Evolutionary conservation across 2,329 filamentous ascomycete genomes (phyloP).

Genomic region (Penicillium sp.): DNA sequence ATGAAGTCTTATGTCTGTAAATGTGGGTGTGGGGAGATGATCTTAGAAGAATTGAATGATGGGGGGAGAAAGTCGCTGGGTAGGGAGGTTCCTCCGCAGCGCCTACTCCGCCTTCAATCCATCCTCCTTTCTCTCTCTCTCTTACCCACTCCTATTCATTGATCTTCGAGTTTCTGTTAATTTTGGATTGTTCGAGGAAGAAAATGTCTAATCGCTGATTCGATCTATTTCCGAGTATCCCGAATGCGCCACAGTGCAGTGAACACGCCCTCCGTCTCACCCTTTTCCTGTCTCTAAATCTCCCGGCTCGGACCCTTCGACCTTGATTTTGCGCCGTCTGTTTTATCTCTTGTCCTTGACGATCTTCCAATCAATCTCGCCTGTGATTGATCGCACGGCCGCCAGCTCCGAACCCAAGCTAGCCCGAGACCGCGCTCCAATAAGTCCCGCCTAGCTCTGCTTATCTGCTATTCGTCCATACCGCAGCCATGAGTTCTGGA

Average conservation of each 20-base stretch:
- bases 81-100: constrained; percentile 30
- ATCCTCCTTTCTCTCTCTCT: constrained; percentile 23
- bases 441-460: not conserved
- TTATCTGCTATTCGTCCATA: constrained; percentile 17
- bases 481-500: constrained; percentile 62
- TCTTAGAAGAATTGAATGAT: constrained; percentile 10
- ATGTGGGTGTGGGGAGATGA: constrained; percentile 8
- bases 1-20: constrained; percentile 19
- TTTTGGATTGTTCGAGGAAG: not conserved
- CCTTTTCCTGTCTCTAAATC: constrained; percentile 17
- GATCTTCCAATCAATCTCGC: constrained; percentile 8
- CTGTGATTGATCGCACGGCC: constrained; percentile 22
- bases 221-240: constrained; percentile 13
- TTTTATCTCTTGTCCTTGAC: constrained; percentile 4
- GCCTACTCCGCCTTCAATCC: constrained; percentile 22
- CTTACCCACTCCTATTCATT: constrained; percentile 12
- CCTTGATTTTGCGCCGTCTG: constrained; percentile 2
- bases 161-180: not conserved
- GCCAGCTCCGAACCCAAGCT: constrained; percentile 6
- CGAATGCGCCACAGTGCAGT: constrained; percentile 16
- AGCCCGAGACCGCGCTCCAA: constrained; percentile 9
- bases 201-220: constrained; percentile 20
- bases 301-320: constrained; percentile 1
- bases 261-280: constrained; percentile 13
- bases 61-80: constrained; percentile 10